These are phyloP conservation scores for Pythium phragmiticola DNA, from an alignment of 352 stramenopile species.

Conservation along the genomic window DNA sequence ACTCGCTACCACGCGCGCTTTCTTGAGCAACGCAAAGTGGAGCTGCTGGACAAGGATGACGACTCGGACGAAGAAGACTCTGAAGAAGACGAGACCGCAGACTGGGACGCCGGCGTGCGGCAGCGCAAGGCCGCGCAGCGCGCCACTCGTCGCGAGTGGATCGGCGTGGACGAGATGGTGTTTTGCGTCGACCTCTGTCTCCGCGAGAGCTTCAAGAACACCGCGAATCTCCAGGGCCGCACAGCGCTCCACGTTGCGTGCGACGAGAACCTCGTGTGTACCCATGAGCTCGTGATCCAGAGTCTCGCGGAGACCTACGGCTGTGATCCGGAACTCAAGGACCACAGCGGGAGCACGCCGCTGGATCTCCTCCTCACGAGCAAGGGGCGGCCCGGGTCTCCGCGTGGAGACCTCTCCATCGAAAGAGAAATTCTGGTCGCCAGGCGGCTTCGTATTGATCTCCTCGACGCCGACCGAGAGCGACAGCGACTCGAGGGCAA, in stretches of 20 bases:
- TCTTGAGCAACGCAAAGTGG: conserved; percentile 24
- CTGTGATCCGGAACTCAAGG: conserved; percentile 47
- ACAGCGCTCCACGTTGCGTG: conserved; percentile 72
- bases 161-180: conserved; percentile 43
- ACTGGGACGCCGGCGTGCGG: conserved; percentile 33
- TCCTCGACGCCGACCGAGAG: conserved; percentile 34
- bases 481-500: conserved; percentile 32
- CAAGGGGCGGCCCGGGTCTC: conserved; percentile 59
- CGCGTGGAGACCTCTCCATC: conserved; percentile 34
- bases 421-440: conserved; percentile 35
- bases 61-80: conserved; percentile 31
- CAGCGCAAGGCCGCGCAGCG: conserved; percentile 22
- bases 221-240: conserved; percentile 58
- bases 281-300: conserved; percentile 65
- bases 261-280: conserved; percentile 83
- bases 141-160: conserved; percentile 35
- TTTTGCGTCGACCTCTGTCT: conserved; percentile 67
- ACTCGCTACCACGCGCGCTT: conserved; percentile 36
- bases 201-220: conserved; percentile 61
- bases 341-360: conserved; percentile 42
- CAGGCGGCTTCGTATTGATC: conserved; percentile 32
- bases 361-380: conserved; percentile 48
- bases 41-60: conserved; percentile 19
- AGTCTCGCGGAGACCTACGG: conserved; percentile 50
- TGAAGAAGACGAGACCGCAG: conserved; percentile 24